Evolutionary conservation across 805 yeast species (phyloP), one percentile per base, ranked within the genome.

Genomic region (Kurtzmaniella fragi): DNA sequence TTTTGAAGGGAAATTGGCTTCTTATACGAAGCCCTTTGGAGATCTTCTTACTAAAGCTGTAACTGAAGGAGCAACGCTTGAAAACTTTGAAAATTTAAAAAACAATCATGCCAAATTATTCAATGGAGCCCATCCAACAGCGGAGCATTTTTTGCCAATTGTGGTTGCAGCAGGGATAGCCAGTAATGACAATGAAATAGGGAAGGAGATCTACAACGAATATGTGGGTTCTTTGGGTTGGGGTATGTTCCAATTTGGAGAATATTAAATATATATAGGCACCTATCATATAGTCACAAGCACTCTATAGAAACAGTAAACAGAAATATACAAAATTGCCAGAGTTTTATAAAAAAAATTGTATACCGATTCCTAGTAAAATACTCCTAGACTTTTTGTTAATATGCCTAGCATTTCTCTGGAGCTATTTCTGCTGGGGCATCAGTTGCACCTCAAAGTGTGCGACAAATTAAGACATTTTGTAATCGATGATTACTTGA

Each of bases 111-210:
- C 46, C 3, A 48, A 54, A 4, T 54, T 77, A 12, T 54, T 80
- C 28, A 50, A 50, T 36, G 49, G 57, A 27, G 82, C 91, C 0
- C 95, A 85, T 57, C 95, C 95, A 8, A 80, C 90, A 0, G 61
- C 79, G 36, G 95, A 85, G 46, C 95, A 85, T 58, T 76, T 85
- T 43, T 58, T 77, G 47, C 91, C 91, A 1, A 48, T 80, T 6
- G 75, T 78, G 28, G 86, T 78, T 32, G 78, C 70, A 11, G 78
- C 79, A 2, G 78, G 82, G 23, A 75, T 82, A 26, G 70, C 78
- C 15, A 59, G 67, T 14, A 67, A 66, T 11, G 43, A 53, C 16
- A 71, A 66, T 23, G 39, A 42, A 1, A 47, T 47, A 12, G 75
- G 72, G 32, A 58, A 61, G 35, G 77, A 73, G 43, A 32, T 80